Evolutionary conservation across 148 eudicot species (phyloP), one percentile per base, ranked within the genome.

Genomic region (Hydrangea macrophylla): DNA sequence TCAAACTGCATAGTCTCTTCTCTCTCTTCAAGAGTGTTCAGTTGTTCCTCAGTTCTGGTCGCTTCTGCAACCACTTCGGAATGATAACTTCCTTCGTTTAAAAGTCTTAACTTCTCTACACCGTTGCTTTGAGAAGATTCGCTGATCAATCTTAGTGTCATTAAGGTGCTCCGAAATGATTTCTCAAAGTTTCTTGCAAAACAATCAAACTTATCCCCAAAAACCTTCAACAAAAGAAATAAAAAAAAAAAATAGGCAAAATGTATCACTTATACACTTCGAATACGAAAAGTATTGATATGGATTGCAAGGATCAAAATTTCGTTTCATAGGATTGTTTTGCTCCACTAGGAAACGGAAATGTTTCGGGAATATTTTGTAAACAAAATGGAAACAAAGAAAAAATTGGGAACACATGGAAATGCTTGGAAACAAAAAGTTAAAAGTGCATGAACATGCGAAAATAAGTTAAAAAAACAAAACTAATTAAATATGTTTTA

Each of bases 131-230:
- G 78, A 30, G 86, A 78, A 24, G 87, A 81, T 62, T 75, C 82
- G 69, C 70, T 82, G 61, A 90, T 67, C 75, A 85, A 65, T 72
- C 82, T 84, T 10, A 88, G 80, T 67, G 96, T 93, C 84, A 77
- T 82, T 59, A 93, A 82, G 33, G 96, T 90, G 79, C 95, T 88
- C 42, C 60, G 86, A 70, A 90, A 90, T 42, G 96, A 88, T 71
- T 81, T 85, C 78, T 88, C 92, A 66, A 93, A 93, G 76, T 83
- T 93, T 23, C 71, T 65, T 33, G 80, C 81, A 73, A 93, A 93
- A 7, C 77, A 70, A 68, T 93, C 96, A 76, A 86, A 90, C 72
- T 83, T 90, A 77, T 88, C 71, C 25, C 86, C 96, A 31, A 83
- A 90, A 18, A 88, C 98, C 98, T 93, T 39, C 60, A 61, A 68